A percentile compares a stretch with the other conserved stretches of the same genome.
Conservation (phyloP, 768 basidiomycete genomes). For the Trametes sanguinea region DNA sequence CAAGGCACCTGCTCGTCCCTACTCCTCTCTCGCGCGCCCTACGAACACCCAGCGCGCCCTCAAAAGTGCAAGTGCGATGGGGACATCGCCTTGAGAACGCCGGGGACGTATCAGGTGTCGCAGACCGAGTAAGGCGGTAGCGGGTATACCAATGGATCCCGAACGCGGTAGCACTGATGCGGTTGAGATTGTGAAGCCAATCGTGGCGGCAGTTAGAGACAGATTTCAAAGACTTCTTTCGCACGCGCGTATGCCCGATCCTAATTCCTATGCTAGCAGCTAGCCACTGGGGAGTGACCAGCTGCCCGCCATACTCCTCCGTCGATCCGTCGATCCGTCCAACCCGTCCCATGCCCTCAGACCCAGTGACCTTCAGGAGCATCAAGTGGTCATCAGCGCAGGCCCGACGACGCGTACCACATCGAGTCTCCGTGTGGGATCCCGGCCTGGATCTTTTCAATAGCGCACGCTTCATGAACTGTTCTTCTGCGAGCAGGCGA, state of each 20-base stretch:
- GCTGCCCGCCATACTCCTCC: not conserved
- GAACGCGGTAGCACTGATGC: not conserved
- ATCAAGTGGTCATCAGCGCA: conserved; percentile 13
- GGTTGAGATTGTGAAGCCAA: not conserved
- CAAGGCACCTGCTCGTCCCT: not conserved
- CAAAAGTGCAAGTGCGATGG: not conserved
- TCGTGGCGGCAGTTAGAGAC: not conserved
- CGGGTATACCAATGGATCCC: not conserved
- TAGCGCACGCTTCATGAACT: conserved; percentile 95
- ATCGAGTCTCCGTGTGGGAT: conserved; percentile 47
- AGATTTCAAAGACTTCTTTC: not conserved
- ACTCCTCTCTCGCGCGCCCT: not conserved
- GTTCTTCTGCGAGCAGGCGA: conserved; percentile 88
- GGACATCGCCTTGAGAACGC: not conserved
- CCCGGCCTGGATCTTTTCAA: conserved; percentile 81
- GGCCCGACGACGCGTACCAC: conserved; percentile 17
- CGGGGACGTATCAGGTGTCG: not conserved
- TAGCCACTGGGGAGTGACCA: not conserved
- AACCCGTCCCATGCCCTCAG: not conserved
- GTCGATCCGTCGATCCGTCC: not conserved
- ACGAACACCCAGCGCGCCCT: not conserved
- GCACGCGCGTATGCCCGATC: not conserved
- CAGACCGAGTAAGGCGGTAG: not conserved
- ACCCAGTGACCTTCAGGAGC: not conserved
- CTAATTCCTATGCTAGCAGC: not conserved